phyloP scores from a whole-genome alignment of 176 grass and related monocot genomes.

The Triticum timopheevii region DNA sequence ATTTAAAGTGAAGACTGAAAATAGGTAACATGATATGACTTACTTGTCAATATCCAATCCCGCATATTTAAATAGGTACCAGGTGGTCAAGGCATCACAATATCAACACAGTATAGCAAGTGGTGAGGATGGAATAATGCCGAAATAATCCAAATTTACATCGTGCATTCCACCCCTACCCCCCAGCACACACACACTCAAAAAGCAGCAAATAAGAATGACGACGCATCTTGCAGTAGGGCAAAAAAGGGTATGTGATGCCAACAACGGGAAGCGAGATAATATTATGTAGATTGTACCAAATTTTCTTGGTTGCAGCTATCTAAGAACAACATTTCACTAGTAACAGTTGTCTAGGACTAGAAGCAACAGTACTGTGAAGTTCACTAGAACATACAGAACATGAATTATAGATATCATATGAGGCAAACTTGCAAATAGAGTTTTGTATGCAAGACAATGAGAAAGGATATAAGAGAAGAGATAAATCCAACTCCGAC shows the following conservation, averaged over 20 bases:
- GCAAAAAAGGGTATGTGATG: background rate
- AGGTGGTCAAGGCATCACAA: constrained; percentile 77
- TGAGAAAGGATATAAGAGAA: constrained; percentile 93
- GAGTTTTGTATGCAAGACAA: constrained; percentile 8
- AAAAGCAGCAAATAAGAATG: constrained; percentile 7
- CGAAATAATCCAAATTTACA: constrained; percentile 11
- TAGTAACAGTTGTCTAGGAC: constrained; percentile 1
- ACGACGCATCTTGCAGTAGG: background rate
- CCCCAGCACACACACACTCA: background rate
- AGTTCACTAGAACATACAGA: constrained; percentile 5
- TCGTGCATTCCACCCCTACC: background rate
- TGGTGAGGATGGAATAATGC: background rate
- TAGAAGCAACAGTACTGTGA: background rate
- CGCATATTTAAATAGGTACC: constrained; percentile 98
- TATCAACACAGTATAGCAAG: constrained; percentile 11
- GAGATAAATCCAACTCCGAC: constrained; percentile 98
- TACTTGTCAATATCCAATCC: constrained; percentile 96
- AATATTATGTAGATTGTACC: background rate
- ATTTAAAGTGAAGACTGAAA: background rate
- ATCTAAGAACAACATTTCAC: background rate
- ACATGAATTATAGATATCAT: constrained; percentile 8
- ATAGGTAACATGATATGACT: constrained; percentile 38
- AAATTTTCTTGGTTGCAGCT: background rate
- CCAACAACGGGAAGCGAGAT: background rate
- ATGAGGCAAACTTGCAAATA: constrained; percentile 13